Conservation (phyloP, 2,329 filamentous ascomycete genomes). For the Cercospora zeina region DNA sequence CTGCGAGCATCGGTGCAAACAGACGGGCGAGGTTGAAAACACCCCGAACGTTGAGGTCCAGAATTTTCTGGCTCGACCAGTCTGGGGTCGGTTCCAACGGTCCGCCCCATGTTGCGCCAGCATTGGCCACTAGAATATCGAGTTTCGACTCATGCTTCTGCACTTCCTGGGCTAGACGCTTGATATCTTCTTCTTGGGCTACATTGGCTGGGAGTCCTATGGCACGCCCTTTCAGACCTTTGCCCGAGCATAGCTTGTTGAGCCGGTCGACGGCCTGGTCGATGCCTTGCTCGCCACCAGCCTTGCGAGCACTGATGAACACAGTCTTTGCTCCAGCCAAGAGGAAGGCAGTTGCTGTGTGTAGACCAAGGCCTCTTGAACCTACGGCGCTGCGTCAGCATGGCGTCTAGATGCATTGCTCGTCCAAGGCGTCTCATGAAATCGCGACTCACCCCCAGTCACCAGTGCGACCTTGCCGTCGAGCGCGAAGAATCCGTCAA, state of each 20-base stretch:
- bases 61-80: conserved; percentile 76
- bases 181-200: conserved; percentile 68
- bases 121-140: conserved; percentile 87
- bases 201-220: conserved; percentile 79
- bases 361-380: conserved; percentile 74
- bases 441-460: conserved; percentile 61
- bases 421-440: background rate
- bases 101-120: conserved; percentile 86
- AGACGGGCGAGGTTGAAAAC: conserved; percentile 60
- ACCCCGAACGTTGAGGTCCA: conserved; percentile 86
- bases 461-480: conserved; percentile 82
- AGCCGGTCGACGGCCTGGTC: conserved; percentile 72
- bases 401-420: background rate
- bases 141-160: conserved; percentile 71
- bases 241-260: conserved; percentile 68
- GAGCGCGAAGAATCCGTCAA: conserved; percentile 77
- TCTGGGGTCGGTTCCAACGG: conserved; percentile 79
- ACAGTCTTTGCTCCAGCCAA: conserved; percentile 83
- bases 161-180: conserved; percentile 69
- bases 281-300: conserved; percentile 62
- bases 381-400: conserved; percentile 37
- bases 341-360: conserved; percentile 68
- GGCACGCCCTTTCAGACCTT: conserved; percentile 64
- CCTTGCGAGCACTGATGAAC: conserved; percentile 90
- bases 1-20: conserved; percentile 73